Conservation (phyloP, 2,329 filamentous ascomycete genomes). For the Hypoxylon sp. region DNA sequence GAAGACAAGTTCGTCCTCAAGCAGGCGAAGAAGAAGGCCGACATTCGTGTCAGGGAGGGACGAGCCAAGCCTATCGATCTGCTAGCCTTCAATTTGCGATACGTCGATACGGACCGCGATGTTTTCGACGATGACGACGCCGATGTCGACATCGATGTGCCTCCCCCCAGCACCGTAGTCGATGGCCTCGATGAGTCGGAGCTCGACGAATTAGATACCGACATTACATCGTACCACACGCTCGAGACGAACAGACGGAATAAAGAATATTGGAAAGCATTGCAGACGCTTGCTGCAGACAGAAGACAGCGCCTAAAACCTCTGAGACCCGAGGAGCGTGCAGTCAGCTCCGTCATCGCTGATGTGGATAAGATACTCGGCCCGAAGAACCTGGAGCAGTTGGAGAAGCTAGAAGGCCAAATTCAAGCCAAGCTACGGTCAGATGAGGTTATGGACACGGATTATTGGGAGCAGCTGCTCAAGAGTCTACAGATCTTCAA, state of each 20-base stretch:
- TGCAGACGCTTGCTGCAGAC: slow-evolving; percentile 86
- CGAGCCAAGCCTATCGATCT: slow-evolving; percentile 94
- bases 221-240: slow-evolving; percentile 82
- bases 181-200: slow-evolving; percentile 75
- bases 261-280: slow-evolving; percentile 90
- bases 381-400: slow-evolving; percentile 86
- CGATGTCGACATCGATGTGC: slow-evolving; percentile 78
- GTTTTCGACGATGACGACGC: slow-evolving; percentile 86
- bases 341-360: slow-evolving; percentile 82
- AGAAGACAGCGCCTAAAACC: slow-evolving; percentile 74
- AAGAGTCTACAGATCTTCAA: slow-evolving; percentile 90
- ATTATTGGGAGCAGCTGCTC: slow-evolving; percentile 96
- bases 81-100: slow-evolving; percentile 88
- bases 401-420: slow-evolving; percentile 88
- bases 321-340: slow-evolving; percentile 73
- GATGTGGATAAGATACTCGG: slow-evolving; percentile 90
- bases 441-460: slow-evolving; percentile 91
- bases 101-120: slow-evolving; percentile 86
- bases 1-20: slow-evolving; percentile 96
- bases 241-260: slow-evolving; percentile 84
- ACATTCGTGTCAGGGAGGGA: slow-evolving; percentile 90
- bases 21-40: slow-evolving; percentile 97
- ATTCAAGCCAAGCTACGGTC: slow-evolving; percentile 87
- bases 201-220: slow-evolving; percentile 80
- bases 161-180: slow-evolving; percentile 84